A percentile compares a stretch with the other conserved stretches of the same genome.
Evolutionary conservation across 192 early-diverging fungal species (phyloP).

Genomic region (Coemansia sp.): DNA sequence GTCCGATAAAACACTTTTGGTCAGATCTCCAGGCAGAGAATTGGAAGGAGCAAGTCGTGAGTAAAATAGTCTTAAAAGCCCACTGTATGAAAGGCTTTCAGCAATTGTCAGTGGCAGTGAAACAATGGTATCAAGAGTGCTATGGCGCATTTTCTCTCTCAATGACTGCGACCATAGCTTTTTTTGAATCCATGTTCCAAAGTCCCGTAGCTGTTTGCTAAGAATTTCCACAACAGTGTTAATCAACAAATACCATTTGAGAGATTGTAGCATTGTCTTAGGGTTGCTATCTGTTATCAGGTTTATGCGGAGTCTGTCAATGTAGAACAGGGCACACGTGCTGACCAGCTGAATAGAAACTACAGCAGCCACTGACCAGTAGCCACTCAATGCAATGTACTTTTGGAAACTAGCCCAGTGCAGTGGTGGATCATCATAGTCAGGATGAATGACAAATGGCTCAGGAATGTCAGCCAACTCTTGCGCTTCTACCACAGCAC

Average conservation of each 20-base stretch:
- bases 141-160: conserved; percentile 1
- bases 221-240: conserved; percentile 19
- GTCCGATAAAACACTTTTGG: background rate
- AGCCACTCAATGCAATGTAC: conserved; percentile 15
- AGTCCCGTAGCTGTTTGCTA: conserved; percentile 3
- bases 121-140: background rate
- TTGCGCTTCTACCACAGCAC: background rate
- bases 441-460: conserved; percentile 3
- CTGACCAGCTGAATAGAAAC: conserved; percentile 11
- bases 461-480: background rate
- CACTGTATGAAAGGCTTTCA: conserved; percentile 7
- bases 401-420: conserved; percentile 7
- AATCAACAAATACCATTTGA: conserved; percentile 18
- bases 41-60: background rate
- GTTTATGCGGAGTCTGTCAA: conserved; percentile 16
- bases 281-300: conserved; percentile 33
- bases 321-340: conserved; percentile 12
- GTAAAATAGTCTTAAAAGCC: background rate
- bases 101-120: conserved; percentile 12
- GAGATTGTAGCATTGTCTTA: conserved; percentile 17
- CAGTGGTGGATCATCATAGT: background rate
- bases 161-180: conserved; percentile 9
- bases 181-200: background rate
- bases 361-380: conserved; percentile 10
- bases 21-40: background rate